Evolutionary conservation across 331 rosid genomes (phyloP), one percentile per base, ranked within the genome.

Genomic region (Dryas integrifolia): DNA sequence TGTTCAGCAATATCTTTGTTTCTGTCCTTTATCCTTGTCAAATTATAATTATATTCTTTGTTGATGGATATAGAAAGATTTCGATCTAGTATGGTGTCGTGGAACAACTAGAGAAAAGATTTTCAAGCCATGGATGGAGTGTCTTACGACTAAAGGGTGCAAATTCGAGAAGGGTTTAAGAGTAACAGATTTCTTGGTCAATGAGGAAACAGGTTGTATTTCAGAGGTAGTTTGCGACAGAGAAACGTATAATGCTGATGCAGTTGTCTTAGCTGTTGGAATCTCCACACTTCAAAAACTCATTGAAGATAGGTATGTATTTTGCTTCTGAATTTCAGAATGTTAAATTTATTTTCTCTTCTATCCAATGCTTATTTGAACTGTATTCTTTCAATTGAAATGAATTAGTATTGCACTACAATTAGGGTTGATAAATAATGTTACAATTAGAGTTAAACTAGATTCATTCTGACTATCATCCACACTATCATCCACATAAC

Each of bases 61-160:
- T 18, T 55, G 59, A 39, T 80, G 79, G 67, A 38, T 47, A 13
- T 40, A 87, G 92, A 87, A 87, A 76, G 85, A 87, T 81, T 87
- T 87, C 13, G 85, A 85, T 71, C 24, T 76, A 53, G 84, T 78
- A 50, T 81, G 77, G 81, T 83, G 87, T 52, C 83, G 85, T 47
- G 89, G 89, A 61, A 65, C 89, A n/a, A 69, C 78, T 45, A 70
- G 77, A 72, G 89, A 81, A 60, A 81, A 39, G 46, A 80, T 87
- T 68, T 85, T 87, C 56, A 50, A 67, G 69, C 84, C 87, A 0
- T 87, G 87, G 92, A 70, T 80, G 57, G 92, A 80, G 64, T 85
- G 76, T 57, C 46, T 87, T 80, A 77, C 47, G 50, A 55, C 55
- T 3, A 82, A 81, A 57, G 92, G 86, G 38, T 87, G 86, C 76